Evolutionary conservation across 2,329 filamentous ascomycete genomes (phyloP).

Genomic region (Cordyceps pruinosa): DNA sequence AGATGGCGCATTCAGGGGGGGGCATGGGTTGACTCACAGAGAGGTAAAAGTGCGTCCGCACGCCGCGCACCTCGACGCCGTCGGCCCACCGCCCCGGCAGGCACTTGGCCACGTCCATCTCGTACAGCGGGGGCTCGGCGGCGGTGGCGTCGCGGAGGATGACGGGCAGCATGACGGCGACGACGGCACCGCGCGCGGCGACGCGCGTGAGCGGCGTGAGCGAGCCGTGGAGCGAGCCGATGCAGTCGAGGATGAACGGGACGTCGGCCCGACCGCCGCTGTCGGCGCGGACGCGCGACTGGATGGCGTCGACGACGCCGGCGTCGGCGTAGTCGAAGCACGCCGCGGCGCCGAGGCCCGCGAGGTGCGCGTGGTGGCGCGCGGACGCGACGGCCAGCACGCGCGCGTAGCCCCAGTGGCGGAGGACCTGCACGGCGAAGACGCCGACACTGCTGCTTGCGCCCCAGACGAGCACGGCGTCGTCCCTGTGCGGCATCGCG

Average conservation of each 20-base stretch:
- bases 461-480: constrained; percentile 44
- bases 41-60: constrained; percentile 38
- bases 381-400: constrained; percentile 42
- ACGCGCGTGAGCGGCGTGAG: constrained; percentile 44
- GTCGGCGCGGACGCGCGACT: constrained; percentile 13
- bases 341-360: constrained; percentile 34
- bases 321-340: constrained; percentile 41
- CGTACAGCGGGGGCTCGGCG: constrained; percentile 42
- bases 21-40: constrained; percentile 15
- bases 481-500: constrained; percentile 31
- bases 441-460: constrained; percentile 46
- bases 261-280: constrained; percentile 19
- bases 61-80: constrained; percentile 45
- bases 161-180: constrained; percentile 55
- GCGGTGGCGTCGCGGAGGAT: constrained; percentile 46
- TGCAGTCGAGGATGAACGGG: constrained; percentile 48
- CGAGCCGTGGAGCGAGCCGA: constrained; percentile 42
- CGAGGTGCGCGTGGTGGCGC: constrained; percentile 38
- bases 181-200: constrained; percentile 39
- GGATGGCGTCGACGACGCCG: constrained; percentile 29
- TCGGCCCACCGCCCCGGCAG: constrained; percentile 40
- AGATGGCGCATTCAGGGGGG: neutral
- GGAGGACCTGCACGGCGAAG: constrained; percentile 42
- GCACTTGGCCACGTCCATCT: constrained; percentile 41
- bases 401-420: constrained; percentile 44